Conservation (phyloP, 495 filamentous ascomycete species). For the Xylaria telfairii region DNA sequence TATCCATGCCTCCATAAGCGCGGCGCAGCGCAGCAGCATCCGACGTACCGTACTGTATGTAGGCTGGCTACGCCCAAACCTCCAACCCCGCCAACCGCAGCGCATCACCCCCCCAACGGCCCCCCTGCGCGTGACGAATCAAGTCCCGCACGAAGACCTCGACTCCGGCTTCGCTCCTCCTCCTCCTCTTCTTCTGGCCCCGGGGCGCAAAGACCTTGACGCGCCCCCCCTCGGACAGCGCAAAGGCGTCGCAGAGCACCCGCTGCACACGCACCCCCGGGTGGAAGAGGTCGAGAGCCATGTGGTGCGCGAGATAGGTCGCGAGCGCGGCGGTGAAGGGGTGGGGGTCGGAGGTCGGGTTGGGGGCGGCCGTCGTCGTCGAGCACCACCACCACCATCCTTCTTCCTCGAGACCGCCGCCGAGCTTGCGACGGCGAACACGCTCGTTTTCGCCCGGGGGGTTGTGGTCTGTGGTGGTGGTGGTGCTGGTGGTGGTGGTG, state of each 20-base stretch:
- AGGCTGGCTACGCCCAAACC: neutral
- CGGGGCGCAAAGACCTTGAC: slow-evolving; percentile 48
- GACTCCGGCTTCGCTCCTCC: slow-evolving; percentile 16
- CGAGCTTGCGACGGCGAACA: slow-evolving; percentile 42
- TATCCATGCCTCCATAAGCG: too few species aligned
- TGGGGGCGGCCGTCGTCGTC: neutral
- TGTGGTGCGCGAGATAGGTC: slow-evolving; percentile 45
- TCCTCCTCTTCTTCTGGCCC: neutral
- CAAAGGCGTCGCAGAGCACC: slow-evolving; percentile 54
- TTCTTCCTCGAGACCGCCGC: slow-evolving; percentile 48
- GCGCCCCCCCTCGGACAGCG: slow-evolving; percentile 48
- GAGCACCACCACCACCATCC: slow-evolving; percentile 54
- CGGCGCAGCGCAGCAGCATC: too few species aligned
- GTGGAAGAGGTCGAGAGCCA: slow-evolving; percentile 53
- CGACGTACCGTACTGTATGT: too few species aligned
- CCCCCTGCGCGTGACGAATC: slow-evolving; percentile 27
- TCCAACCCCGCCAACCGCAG: slow-evolving; percentile 1
- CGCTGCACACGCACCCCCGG: slow-evolving; percentile 49
- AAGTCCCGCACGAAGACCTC: slow-evolving; percentile 32
- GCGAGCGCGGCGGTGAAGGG: slow-evolving; percentile 54
- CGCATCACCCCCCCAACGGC: slow-evolving; percentile 23
- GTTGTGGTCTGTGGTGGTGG: slow-evolving; percentile 29
- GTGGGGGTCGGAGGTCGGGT: slow-evolving; percentile 28
- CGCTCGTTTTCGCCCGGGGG: slow-evolving; percentile 33
- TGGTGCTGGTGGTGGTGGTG: too few species aligned